Evolutionary conservation across 164 flowering plant genomes (phyloP).

Genomic region (Kingdonia uniflora): DNA sequence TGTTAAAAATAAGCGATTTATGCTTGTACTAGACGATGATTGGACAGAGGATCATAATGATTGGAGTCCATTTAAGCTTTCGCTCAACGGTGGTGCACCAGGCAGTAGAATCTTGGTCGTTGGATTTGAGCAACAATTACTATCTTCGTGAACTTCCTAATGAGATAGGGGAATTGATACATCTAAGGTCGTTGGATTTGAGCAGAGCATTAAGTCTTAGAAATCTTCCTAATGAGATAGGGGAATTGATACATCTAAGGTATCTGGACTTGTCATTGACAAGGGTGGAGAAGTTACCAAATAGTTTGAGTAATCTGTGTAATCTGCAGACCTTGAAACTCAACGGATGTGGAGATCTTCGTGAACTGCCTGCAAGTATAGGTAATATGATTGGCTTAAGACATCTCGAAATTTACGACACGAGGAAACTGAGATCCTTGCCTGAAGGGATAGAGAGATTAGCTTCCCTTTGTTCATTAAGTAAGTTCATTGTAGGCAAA

Average conservation of each 20-base stretch:
- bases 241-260: not conserved
- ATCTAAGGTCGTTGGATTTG: too few species aligned
- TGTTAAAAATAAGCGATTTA: too few species aligned
- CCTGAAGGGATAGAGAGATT: not conserved
- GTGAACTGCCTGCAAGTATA: not conserved
- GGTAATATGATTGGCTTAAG: not conserved
- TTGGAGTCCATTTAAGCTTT: too few species aligned
- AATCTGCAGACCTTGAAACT: slow-evolving; percentile 6
- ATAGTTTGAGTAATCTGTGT: not conserved
- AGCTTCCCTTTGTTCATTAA: not conserved
- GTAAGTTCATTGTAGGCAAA: not conserved
- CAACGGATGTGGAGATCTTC: not conserved
- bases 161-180: too few species aligned
- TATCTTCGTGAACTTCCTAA: too few species aligned
- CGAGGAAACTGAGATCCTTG: not conserved
- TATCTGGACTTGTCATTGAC: not conserved
- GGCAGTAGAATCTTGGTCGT: too few species aligned
- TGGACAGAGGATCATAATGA: too few species aligned
- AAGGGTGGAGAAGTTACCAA: too few species aligned
- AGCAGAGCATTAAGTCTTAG: too few species aligned
- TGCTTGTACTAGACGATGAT: too few species aligned
- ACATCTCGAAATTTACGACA: not conserved
- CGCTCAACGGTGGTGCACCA: too few species aligned
- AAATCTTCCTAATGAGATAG: not conserved
- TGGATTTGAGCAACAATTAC: too few species aligned